These are phyloP conservation scores for Calonectria pteridis DNA, from an alignment of 2,329 filamentous ascomycete genomes.

Conservation along the genomic window DNA sequence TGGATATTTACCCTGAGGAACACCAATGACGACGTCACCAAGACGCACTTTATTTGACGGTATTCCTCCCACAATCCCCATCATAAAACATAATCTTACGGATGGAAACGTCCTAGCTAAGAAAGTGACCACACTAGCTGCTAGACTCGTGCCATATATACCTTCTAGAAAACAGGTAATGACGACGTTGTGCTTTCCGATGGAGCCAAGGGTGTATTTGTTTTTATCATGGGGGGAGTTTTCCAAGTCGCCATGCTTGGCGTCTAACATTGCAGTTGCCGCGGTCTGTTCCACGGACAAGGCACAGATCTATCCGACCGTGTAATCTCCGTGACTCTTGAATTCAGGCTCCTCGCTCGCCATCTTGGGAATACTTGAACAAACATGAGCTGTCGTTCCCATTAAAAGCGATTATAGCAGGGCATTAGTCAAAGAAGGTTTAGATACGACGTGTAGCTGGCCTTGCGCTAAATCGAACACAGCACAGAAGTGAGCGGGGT, in stretches of 20 bases:
- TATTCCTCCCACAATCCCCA: not conserved
- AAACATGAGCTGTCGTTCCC: not conserved
- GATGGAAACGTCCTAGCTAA: not conserved
- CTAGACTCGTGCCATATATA: not conserved
- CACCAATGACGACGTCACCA: not conserved
- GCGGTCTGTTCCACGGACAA: not conserved
- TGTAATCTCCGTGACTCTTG: not conserved
- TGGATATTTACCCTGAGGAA: not conserved
- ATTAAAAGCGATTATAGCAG: not conserved
- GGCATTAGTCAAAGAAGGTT: not conserved
- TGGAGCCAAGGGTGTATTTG: not conserved
- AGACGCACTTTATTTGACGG: not conserved
- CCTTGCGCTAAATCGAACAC: not conserved
- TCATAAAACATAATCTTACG: not conserved
- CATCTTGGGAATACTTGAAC: not conserved
- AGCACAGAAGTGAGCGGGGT: not conserved
- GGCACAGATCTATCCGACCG: not conserved
- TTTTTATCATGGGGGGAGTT: not conserved
- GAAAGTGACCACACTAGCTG: not conserved
- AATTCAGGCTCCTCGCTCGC: not conserved
- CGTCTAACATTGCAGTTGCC: not conserved
- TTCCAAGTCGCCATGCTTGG: not conserved
- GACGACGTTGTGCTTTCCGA: not conserved
- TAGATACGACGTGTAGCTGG: not conserved
- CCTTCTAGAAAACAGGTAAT: not conserved